Conservation (phyloP, 306 rosid species). For the Sicyos baderoa region DNA sequence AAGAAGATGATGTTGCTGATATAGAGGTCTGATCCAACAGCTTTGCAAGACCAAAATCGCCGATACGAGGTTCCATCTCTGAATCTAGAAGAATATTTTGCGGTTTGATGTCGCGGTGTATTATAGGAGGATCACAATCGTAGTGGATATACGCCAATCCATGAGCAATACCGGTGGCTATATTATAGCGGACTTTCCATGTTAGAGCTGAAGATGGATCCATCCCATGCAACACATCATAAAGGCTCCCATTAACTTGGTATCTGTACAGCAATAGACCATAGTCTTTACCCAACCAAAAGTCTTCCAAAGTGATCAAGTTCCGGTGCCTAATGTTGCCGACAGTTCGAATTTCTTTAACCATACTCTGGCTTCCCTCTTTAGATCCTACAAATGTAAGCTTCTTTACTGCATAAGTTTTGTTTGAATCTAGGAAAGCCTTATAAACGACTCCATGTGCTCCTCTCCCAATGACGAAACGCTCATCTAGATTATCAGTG, state of each 20-base stretch:
- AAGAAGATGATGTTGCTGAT: slow-evolving; percentile 30
- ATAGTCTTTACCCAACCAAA: slow-evolving; percentile 46
- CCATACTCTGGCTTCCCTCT: slow-evolving; percentile 44
- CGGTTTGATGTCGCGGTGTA: slow-evolving; percentile 83
- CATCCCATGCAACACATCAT: slow-evolving; percentile 58
- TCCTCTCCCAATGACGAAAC: slow-evolving; percentile 68
- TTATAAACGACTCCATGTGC: slow-evolving; percentile 79
- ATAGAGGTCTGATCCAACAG: slow-evolving; percentile 53
- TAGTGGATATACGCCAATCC: slow-evolving; percentile 71
- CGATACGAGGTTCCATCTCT: slow-evolving; percentile 72
- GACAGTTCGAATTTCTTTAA: slow-evolving; percentile 54
- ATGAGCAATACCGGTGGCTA: slow-evolving; percentile 66
- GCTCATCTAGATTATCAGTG: slow-evolving; percentile 49
- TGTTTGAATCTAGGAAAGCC: slow-evolving; percentile 38
- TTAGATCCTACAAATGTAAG: slow-evolving; percentile 35
- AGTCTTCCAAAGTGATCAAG: slow-evolving; percentile 56
- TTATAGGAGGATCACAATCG: slow-evolving; percentile 69
- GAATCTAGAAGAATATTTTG: slow-evolving; percentile 66
- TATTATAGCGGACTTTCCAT: slow-evolving; percentile 57
- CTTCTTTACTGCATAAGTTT: slow-evolving; percentile 63
- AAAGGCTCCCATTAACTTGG: slow-evolving; percentile 25
- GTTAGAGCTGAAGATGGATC: slow-evolving; percentile 36
- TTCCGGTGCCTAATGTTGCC: slow-evolving; percentile 67
- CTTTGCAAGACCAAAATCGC: slow-evolving; percentile 82
- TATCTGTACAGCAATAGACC: slow-evolving; percentile 61